phyloP scores from a whole-genome alignment of 352 stramenopile species.

The Pseudoperonospora humuli region DNA sequence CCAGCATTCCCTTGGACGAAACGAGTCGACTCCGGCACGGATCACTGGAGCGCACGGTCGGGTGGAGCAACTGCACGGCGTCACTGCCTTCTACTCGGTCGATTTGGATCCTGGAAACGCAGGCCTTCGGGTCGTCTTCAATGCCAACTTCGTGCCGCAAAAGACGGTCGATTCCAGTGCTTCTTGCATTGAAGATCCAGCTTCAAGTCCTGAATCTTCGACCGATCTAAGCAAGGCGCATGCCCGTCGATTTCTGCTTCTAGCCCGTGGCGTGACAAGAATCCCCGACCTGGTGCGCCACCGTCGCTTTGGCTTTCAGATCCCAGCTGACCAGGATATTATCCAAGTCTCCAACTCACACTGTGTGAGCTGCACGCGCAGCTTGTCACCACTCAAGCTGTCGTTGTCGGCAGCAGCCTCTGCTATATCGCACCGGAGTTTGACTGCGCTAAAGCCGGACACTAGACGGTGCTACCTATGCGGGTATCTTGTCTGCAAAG shows the following conservation, averaged over 20 bases:
- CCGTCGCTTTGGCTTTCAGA: conserved; percentile 18
- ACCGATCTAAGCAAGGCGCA: conserved; percentile 10
- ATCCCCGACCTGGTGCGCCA: conserved; percentile 15
- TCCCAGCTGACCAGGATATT: conserved; percentile 5
- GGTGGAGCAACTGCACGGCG: conserved; percentile 31
- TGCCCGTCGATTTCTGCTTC: conserved; percentile 9
- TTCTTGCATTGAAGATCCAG: too few species aligned
- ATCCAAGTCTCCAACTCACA: conserved; percentile 12
- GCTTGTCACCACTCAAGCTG: conserved; percentile 18
- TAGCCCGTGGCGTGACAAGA: conserved; percentile 17
- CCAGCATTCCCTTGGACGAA: conserved; percentile 13
- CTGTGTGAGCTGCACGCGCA: conserved; percentile 22
- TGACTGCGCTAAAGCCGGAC: conserved; percentile 10
- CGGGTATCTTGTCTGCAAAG: conserved; percentile 21
- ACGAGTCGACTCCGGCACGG: conserved; percentile 13
- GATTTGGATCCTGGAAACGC: conserved; percentile 24
- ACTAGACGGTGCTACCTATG: conserved; percentile 21
- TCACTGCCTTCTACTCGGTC: conserved; percentile 27
- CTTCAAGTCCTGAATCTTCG: too few species aligned
- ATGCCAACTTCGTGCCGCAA: too few species aligned
- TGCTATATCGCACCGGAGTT: conserved; percentile 8
- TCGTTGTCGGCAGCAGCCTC: conserved; percentile 12
- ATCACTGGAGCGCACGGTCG: conserved; percentile 15
- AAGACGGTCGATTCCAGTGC: too few species aligned
- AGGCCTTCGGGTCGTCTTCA: conserved; percentile 33